A percentile compares a stretch with the other conserved stretches of the same genome.
Evolutionary conservation across 495 filamentous ascomycete genomes (phyloP).

Genomic region (Entonaema liquescens): DNA sequence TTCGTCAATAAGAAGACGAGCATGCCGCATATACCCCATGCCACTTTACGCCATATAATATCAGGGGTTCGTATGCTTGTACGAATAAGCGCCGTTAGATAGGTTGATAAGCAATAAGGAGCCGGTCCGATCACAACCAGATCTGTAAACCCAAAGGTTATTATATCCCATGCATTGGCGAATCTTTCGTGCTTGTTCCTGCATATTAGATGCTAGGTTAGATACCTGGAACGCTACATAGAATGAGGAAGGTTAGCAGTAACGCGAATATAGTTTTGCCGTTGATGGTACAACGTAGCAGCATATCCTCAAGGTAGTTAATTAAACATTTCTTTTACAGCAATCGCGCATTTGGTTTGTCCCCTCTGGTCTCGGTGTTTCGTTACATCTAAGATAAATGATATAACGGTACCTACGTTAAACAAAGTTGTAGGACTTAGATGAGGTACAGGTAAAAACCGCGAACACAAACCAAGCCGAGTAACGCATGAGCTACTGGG

Average conservation of each 20-base stretch:
- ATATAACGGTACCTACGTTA: not conserved
- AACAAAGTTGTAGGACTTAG: too few relatives aligned
- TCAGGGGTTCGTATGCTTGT: not conserved
- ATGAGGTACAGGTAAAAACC: not conserved
- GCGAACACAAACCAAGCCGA: too few relatives aligned
- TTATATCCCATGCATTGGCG: constrained; percentile 1
- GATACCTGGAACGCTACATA: constrained; percentile 4
- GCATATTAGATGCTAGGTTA: constrained; percentile 12
- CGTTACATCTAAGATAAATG: constrained; percentile 25
- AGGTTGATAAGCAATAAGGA: constrained; percentile 11
- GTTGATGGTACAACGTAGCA: constrained; percentile 25
- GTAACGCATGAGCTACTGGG: not conserved
- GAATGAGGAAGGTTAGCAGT: constrained; percentile 28
- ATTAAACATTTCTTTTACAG: not conserved
- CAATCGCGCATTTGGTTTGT: constrained; percentile 13
- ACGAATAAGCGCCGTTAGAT: not conserved
- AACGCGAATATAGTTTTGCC: not conserved
- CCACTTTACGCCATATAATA: not conserved
- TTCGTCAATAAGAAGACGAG: not conserved
- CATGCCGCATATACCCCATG: not conserved
- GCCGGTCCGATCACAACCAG: constrained; percentile 33
- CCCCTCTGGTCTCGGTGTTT: constrained; percentile 1
- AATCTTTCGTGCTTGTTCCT: constrained; percentile 23
- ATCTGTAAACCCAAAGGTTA: not conserved
- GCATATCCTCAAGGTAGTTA: constrained; percentile 5